phyloP scores from a whole-genome alignment of 176 grass and related monocot species.

The Juncus inflexus region DNA sequence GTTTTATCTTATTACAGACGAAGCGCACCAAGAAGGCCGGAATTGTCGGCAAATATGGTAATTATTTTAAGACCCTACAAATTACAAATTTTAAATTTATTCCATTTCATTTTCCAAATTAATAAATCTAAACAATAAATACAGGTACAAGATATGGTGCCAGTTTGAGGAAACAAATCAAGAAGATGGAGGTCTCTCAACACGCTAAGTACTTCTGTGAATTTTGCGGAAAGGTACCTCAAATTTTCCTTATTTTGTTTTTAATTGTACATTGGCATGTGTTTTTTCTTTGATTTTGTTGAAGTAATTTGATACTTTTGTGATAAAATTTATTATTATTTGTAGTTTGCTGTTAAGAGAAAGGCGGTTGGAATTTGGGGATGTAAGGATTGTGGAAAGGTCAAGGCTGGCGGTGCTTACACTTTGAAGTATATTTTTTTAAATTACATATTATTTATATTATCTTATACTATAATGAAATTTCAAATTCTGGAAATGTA shows the following conservation, averaged over 20 bases:
- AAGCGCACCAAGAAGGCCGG: constrained; percentile 97
- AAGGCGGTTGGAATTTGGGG: constrained; percentile 86
- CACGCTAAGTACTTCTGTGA: constrained; percentile 95
- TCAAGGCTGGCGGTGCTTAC: constrained; percentile 74
- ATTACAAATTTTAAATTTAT: not conserved
- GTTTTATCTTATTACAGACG: constrained; percentile 42
- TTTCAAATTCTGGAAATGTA: too few relatives aligned
- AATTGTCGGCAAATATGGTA: constrained; percentile 93
- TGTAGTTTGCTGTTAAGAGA: constrained; percentile 78
- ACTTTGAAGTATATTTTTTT: constrained; percentile 62
- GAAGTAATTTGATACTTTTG: not conserved
- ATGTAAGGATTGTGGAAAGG: constrained; percentile 82
- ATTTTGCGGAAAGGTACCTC: constrained; percentile 76
- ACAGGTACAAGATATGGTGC: constrained; percentile 90
- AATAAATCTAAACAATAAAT: constrained; percentile 3
- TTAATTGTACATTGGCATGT: not conserved
- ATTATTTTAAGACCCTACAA: not conserved
- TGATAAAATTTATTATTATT: not conserved
- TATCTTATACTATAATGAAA: too few relatives aligned
- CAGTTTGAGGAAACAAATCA: constrained; percentile 94
- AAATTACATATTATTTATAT: not conserved
- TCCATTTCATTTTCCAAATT: not conserved
- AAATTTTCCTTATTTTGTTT: not conserved
- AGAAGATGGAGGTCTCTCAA: constrained; percentile 97
- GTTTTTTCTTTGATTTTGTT: not conserved